Evolutionary conservation across 192 early-diverging fungal genomes (phyloP).

Genomic region (Jimgerdemannia flammicorona): DNA sequence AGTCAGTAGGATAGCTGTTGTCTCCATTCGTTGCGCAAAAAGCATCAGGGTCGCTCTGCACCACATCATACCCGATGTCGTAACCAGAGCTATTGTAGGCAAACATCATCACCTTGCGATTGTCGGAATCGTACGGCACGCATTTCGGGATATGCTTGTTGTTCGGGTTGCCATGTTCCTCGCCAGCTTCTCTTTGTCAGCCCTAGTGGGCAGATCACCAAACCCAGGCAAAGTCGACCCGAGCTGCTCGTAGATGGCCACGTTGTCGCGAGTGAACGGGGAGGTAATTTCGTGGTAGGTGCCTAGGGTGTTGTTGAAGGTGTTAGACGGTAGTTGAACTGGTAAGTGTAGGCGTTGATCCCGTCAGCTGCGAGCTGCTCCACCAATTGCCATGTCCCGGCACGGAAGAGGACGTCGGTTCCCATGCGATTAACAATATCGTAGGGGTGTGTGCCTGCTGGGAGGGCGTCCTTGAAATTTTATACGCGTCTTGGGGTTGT

Average conservation of each 20-base stretch:
- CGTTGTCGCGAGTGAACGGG: slow-evolving; percentile 19
- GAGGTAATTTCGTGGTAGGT: slow-evolving; percentile 16
- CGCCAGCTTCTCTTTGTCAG: slow-evolving; percentile 32
- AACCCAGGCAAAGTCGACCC: no score
- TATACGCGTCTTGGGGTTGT: slow-evolving; percentile 5
- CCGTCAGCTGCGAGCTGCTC: slow-evolving; percentile 10
- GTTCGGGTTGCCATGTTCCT: slow-evolving; percentile 35
- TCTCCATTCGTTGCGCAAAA: no score
- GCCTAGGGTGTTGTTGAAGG: slow-evolving; percentile 18
- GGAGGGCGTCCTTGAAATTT: slow-evolving; percentile 18
- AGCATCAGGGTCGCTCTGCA: no score
- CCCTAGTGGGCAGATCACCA: slow-evolving; percentile 1
- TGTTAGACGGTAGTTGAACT: slow-evolving; percentile 23
- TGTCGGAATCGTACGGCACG: slow-evolving; percentile 5
- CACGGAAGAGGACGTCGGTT: slow-evolving; percentile 17
- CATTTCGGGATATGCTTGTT: slow-evolving; percentile 20
- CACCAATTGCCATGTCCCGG: slow-evolving; percentile 10
- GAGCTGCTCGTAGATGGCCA: no score
- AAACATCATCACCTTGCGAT: slow-evolving; percentile 16
- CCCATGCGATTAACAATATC: slow-evolving; percentile 14
- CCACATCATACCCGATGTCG: no score
- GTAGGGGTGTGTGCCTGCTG: slow-evolving; percentile 9
- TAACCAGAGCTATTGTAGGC: slow-evolving; percentile 4
- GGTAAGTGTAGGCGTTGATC: slow-evolving; percentile 13
- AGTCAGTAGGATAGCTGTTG: no score